A percentile compares a stretch with the other conserved stretches of the same genome.
Conservation (phyloP, 129 eudicot genomes). For the Ambrosia trifida region DNA sequence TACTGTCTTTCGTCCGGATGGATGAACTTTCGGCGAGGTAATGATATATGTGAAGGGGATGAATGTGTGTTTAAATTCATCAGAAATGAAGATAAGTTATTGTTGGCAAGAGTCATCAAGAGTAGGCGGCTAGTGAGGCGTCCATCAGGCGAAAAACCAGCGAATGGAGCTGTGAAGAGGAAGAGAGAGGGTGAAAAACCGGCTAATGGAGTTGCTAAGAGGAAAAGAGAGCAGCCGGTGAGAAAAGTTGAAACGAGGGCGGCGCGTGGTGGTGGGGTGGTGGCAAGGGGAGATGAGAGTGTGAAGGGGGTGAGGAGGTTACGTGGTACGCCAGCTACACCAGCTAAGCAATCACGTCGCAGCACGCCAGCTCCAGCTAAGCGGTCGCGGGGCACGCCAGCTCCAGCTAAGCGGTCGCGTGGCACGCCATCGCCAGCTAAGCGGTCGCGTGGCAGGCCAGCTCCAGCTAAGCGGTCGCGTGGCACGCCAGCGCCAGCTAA, state of each 20-base stretch:
- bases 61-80: slow-evolving; percentile 27
- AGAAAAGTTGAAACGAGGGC: neutral
- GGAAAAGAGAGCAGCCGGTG: neutral
- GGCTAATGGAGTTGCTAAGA: neutral
- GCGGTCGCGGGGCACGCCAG: too few species aligned
- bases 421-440: too few species aligned
- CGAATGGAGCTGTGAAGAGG: neutral
- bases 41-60: slow-evolving; percentile 26
- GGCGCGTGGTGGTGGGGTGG: neutral
- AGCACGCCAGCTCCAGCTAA: neutral
- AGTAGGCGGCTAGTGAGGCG: neutral
- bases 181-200: neutral
- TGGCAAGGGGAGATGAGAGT: neutral
- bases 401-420: too few species aligned
- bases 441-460: too few species aligned
- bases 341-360: neutral
- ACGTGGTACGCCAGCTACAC: slow-evolving; percentile 9
- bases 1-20: slow-evolving; percentile 20
- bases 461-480: too few species aligned
- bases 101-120: slow-evolving; percentile 18
- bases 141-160: neutral
- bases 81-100: slow-evolving; percentile 16
- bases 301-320: slow-evolving; percentile 2
- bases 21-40: slow-evolving; percentile 12
- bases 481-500: too few species aligned